A percentile compares a stretch with the other conserved stretches of the same genome.
phyloP scores from a whole-genome alignment of 2,329 filamentous ascomycete genomes.

The Aspergillus versicolor region DNA sequence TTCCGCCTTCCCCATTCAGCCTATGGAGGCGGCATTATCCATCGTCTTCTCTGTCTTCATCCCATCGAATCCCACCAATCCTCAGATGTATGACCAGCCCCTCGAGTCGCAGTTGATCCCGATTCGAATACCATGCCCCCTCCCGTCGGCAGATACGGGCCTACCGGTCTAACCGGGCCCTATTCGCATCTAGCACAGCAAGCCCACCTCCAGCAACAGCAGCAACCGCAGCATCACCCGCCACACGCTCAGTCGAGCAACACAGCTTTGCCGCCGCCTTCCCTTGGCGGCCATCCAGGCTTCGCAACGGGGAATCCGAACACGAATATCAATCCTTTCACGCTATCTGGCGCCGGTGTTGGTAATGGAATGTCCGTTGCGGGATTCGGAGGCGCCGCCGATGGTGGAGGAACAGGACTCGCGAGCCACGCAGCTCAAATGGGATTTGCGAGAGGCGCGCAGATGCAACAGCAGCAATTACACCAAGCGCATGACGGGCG shows the following conservation, averaged over 20 bases:
- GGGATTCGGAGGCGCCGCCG: conserved; percentile 57
- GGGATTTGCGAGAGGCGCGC: conserved; percentile 76
- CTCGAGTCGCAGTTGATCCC: conserved; percentile 11
- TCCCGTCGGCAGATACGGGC: conserved; percentile 58
- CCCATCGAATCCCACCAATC: conserved; percentile 9
- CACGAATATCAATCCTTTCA: conserved; percentile 67
- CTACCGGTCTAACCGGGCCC: conserved; percentile 58
- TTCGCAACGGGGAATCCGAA: conserved; percentile 66
- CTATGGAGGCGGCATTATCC: conserved; percentile 5
- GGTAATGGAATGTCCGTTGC: conserved; percentile 59
- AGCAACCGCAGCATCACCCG: conserved; percentile 42
- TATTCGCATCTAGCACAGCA: conserved; percentile 59
- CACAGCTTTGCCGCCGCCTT: conserved; percentile 53
- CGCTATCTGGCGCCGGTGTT: conserved; percentile 48
- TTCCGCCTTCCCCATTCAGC: conserved; percentile 27
- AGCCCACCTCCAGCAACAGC: conserved; percentile 46
- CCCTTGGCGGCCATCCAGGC: conserved; percentile 65
- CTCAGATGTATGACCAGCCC: conserved; percentile 20
- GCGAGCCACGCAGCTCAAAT: conserved; percentile 85
- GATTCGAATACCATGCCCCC: conserved; percentile 52
- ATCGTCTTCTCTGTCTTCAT: conserved; percentile 13
- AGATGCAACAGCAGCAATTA: conserved; percentile 59
- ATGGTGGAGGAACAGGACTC: conserved; percentile 66
- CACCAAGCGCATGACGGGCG: conserved; percentile 53
- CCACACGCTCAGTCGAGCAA: conserved; percentile 46